Evolutionary conservation across 2,329 filamentous ascomycete genomes (phyloP).

Genomic region (Metarhizium sp.): DNA sequence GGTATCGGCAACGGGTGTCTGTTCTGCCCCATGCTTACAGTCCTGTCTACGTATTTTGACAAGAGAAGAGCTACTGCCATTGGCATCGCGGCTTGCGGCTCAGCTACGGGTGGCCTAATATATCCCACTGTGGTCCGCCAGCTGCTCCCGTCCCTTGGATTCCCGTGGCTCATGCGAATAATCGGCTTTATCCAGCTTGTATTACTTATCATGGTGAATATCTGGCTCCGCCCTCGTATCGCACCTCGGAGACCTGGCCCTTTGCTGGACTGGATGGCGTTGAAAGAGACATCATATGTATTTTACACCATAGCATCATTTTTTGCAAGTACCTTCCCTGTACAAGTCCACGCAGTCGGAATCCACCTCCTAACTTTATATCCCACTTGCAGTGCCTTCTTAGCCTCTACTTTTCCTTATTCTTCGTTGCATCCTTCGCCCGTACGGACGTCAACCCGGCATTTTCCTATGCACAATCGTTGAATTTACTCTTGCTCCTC

Average conservation of each 20-base stretch:
- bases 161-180: constrained; percentile 52
- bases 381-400: no score
- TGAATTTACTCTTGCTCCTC: constrained; percentile 49
- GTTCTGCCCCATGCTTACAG: constrained; percentile 41
- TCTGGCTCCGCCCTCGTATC: constrained; percentile 34
- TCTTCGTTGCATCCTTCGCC: constrained; percentile 28
- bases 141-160: constrained; percentile 51
- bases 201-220: constrained; percentile 27
- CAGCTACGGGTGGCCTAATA: constrained; percentile 51
- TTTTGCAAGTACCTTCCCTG: constrained; percentile 12
- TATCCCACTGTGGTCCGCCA: constrained; percentile 49
- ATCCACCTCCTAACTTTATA: no score
- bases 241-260: constrained; percentile 37
- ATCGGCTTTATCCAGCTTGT: constrained; percentile 50
- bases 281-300: constrained; percentile 36
- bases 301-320: constrained; percentile 24
- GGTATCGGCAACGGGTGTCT: constrained; percentile 46
- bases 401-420: constrained; percentile 21
- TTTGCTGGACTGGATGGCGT: constrained; percentile 39
- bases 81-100: constrained; percentile 49
- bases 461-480: constrained; percentile 34
- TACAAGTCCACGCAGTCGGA: no score
- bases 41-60: constrained; percentile 51
- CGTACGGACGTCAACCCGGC: constrained; percentile 29
- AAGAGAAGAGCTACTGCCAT: constrained; percentile 49